These are phyloP conservation scores for Tulasnella sp. DNA, from an alignment of 768 basidiomycete genomes.

Conservation along the genomic window DNA sequence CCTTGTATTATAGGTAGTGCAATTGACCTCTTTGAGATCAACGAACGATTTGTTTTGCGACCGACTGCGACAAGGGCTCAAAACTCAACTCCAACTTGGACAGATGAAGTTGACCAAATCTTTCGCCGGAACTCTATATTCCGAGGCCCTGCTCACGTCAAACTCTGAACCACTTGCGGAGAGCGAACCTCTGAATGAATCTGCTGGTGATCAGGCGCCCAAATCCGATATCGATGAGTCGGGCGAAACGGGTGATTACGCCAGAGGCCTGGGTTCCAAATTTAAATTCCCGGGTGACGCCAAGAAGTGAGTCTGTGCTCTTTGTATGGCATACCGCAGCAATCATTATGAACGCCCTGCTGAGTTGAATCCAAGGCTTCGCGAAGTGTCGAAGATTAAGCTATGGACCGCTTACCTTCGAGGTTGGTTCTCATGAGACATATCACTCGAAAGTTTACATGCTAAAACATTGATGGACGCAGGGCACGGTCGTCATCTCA, in stretches of 20 bases:
- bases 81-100: conserved; percentile 77
- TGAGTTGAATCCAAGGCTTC: conserved; percentile 39
- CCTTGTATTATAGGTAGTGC: conserved; percentile 40
- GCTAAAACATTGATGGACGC: conserved; percentile 1
- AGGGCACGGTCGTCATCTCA: conserved; percentile 94
- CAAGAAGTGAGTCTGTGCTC: conserved; percentile 53
- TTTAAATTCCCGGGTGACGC: conserved; percentile 91
- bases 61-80: conserved; percentile 78
- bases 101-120: conserved; percentile 89
- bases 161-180: conserved; percentile 41
- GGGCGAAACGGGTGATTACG: conserved; percentile 45
- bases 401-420: conserved; percentile 85
- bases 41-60: conserved; percentile 91
- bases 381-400: conserved; percentile 90
- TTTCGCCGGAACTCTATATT: conserved; percentile 89
- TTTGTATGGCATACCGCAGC: neutral
- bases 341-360: neutral
- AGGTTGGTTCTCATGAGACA: conserved; percentile 47
- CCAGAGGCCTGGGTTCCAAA: conserved; percentile 66
- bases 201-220: conserved; percentile 26
- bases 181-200: conserved; percentile 59
- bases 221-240: conserved; percentile 30
- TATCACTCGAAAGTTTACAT: too few species aligned
- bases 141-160: conserved; percentile 68
- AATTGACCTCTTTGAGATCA: conserved; percentile 85